Conservation (phyloP, 768 basidiomycete species). For the Sistotremastrum suecicum region DNA sequence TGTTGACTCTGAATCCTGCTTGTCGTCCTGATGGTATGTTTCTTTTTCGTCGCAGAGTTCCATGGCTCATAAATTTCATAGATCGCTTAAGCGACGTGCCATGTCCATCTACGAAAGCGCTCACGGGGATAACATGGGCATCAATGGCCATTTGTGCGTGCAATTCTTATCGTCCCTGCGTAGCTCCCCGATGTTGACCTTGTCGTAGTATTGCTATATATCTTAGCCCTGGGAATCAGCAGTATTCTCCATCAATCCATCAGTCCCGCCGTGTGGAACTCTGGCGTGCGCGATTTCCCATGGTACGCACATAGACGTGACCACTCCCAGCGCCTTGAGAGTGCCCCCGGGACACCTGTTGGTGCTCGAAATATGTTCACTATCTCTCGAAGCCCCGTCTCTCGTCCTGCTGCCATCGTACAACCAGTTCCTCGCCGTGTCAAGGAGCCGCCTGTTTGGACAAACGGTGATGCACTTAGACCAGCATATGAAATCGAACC, state of each 20-base stretch:
- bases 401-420: slow-evolving; percentile 31
- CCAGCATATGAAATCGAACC: slow-evolving; percentile 36
- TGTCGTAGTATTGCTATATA: slow-evolving; percentile 41
- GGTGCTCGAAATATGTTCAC: slow-evolving; percentile 23
- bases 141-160: slow-evolving; percentile 28
- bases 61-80: slow-evolving; percentile 1
- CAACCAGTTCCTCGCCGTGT: slow-evolving; percentile 18
- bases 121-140: slow-evolving; percentile 50
- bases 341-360: slow-evolving; percentile 21
- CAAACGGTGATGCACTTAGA: slow-evolving; percentile 26
- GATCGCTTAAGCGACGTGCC: not conserved
- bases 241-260: slow-evolving; percentile 29
- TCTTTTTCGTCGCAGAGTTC: not conserved
- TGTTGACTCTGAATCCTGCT: too few relatives aligned
- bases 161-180: not conserved
- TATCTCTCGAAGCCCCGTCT: slow-evolving; percentile 16
- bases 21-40: slow-evolving; percentile 24
- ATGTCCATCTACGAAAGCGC: slow-evolving; percentile 40
- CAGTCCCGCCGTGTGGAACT: slow-evolving; percentile 38
- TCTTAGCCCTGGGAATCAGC: slow-evolving; percentile 32
- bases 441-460: slow-evolving; percentile 3
- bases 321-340: slow-evolving; percentile 17
- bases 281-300: slow-evolving; percentile 31
- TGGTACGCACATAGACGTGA: slow-evolving; percentile 9
- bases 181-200: slow-evolving; percentile 3